Conservation (phyloP, 2,329 filamentous ascomycete species). For the Penicillium sp. region DNA sequence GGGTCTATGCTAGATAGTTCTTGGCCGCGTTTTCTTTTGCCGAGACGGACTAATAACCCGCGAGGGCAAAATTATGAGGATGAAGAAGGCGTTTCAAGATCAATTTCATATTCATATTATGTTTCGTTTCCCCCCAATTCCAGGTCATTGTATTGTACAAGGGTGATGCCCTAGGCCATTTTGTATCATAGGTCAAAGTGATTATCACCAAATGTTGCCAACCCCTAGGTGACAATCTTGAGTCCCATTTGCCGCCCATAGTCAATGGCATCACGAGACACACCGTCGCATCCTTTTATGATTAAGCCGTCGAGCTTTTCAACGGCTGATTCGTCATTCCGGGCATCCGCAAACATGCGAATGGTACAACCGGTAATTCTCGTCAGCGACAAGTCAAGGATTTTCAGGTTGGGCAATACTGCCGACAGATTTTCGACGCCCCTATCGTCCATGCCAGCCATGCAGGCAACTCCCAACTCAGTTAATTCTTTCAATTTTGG, state of each 20-base stretch:
- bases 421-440: constrained; percentile 19
- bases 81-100: background rate
- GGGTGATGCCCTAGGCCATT: background rate
- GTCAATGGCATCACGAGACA: constrained; percentile 35
- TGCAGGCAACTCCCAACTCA: constrained; percentile 30
- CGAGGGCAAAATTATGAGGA: background rate
- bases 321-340: constrained; percentile 1
- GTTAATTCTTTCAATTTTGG: constrained; percentile 22
- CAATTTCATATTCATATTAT: background rate
- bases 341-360: constrained; percentile 32
- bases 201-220: background rate
- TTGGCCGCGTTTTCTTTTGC: background rate
- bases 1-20: background rate
- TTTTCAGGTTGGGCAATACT: constrained; percentile 29
- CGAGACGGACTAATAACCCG: background rate
- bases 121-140: background rate
- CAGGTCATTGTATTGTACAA: background rate
- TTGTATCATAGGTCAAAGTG: background rate
- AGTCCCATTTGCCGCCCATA: constrained; percentile 33
- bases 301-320: constrained; percentile 28
- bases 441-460: constrained; percentile 28
- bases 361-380: constrained; percentile 36
- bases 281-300: constrained; percentile 28
- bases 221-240: constrained; percentile 23
- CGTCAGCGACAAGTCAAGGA: constrained; percentile 36